Evolutionary conservation across 139 green algal species (phyloP).

Genomic region (Astrephomene gubernaculifera): DNA sequence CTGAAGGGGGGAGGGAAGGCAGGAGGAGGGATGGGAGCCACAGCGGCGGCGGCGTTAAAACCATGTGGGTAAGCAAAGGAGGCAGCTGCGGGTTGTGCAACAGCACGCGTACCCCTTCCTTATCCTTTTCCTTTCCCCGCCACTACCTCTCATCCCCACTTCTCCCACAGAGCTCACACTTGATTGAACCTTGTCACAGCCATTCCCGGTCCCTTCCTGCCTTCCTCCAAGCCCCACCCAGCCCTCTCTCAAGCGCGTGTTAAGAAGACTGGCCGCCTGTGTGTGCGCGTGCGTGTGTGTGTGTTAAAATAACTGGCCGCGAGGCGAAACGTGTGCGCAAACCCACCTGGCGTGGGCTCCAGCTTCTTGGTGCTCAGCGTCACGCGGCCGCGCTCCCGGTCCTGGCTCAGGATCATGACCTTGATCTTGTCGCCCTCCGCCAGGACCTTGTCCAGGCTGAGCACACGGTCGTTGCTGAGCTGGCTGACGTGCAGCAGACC

Average conservation of each 20-base stretch:
- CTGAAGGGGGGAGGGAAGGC: conserved; percentile 43
- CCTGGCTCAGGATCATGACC: conserved; percentile 96
- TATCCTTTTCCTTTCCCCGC: too few species aligned
- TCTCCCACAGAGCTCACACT: neutral
- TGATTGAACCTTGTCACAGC: neutral
- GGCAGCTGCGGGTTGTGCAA: too few species aligned
- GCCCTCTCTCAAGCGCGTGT: neutral
- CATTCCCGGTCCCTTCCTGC: neutral
- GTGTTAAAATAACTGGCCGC: neutral
- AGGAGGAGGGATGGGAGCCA: neutral
- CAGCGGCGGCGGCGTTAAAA: neutral
- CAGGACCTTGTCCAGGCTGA: conserved; percentile 86
- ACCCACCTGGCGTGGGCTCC: conserved; percentile 92
- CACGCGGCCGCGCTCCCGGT: conserved; percentile 88
- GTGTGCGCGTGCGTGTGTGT: too few species aligned
- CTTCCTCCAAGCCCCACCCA: neutral
- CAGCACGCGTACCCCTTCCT: too few species aligned
- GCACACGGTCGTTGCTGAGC: conserved; percentile 94
- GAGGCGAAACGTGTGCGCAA: neutral
- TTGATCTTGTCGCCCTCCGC: conserved; percentile 94
- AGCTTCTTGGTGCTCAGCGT: conserved; percentile 98
- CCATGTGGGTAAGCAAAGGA: too few species aligned
- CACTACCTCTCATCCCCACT: neutral
- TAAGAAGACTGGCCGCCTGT: neutral
- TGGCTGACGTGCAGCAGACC: conserved; percentile 98